Conservation (phyloP, 306 rosid genomes). For the Gleditsia sinensis region DNA sequence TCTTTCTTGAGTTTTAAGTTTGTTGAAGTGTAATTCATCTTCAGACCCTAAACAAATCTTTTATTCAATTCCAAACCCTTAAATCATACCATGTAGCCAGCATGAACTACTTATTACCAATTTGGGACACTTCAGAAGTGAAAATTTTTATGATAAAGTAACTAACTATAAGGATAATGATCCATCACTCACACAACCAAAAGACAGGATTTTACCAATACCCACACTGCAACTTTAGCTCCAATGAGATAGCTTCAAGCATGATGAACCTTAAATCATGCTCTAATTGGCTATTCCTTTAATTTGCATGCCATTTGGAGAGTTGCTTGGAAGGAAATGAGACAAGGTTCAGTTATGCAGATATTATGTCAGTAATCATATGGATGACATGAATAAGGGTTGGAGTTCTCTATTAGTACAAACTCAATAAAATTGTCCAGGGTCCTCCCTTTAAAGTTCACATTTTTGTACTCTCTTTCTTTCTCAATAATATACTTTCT, state of each 20-base stretch:
- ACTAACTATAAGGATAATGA: background rate
- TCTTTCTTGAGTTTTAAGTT: background rate
- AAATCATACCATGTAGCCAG: background rate
- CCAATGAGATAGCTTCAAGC: background rate
- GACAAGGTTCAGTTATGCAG: background rate
- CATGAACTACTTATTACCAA: background rate
- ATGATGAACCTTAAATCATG: background rate
- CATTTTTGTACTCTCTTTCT: background rate
- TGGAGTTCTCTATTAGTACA: conserved; percentile 12
- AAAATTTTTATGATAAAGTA: conserved; percentile 9
- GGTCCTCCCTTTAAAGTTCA: background rate
- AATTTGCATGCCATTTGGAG: conserved; percentile 10
- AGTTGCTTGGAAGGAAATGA: background rate
- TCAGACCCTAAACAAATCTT: background rate
- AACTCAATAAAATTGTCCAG: background rate
- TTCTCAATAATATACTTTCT: background rate
- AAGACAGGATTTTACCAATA: background rate
- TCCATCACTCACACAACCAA: background rate
- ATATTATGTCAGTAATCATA: background rate
- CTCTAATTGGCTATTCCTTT: background rate
- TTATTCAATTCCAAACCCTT: background rate
- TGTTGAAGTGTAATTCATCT: background rate
- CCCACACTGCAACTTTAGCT: background rate
- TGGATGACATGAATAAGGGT: background rate
- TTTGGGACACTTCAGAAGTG: background rate